Base-by-base conservation (phyloP, 192 early-diverging fungal genomes). In the Linnemannia hyalina region DNA sequence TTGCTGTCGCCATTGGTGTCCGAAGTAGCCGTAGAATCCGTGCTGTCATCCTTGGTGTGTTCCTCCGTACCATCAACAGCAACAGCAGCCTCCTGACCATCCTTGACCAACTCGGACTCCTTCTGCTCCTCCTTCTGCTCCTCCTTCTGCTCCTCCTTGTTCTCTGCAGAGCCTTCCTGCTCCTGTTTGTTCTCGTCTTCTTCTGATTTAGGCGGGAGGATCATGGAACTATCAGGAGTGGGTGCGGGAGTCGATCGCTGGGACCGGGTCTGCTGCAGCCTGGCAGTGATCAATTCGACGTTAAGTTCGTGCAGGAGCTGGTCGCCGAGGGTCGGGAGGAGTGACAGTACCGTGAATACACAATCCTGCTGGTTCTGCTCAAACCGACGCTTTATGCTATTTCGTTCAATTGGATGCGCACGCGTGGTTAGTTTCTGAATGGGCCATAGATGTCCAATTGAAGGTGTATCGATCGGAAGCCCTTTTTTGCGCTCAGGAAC, bases 311-410 rank as follows among this genome's bases (percentile, higher is more conserved):
- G 91, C 70, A 96, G 90, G 0, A 99, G 88, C 49, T 96, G 93
- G 65, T 97, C 95, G 72, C 92, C 92, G 47, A 98, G 87, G 36
- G 94, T 94, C 0, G 97, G 96, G 60, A 98, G 85, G 47, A 98
- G 91, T 44, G 95, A 93, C 77, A 94, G 87, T n/a, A 98, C 94
- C 7, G 95, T 95, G 74, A 96, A 97, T 29, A 92, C 87, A 86
- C 97, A 97, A 90, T 99, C 98, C 70, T 94, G 92, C 81, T 97
- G 96, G 89, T 98, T 98, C 91, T 98, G 96, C 79, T 98, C 95
- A 86, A 98, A 99, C 22, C 98, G 93, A 71, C 95, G 90, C 69
- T 94, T 95, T 74, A 98, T 91, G 78, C 95, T 97, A 83, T 90
- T 83, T 83, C 86, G 22, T 9, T 57, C 74, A 49, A 49, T 49